Percentiles rank a stretch among this genome's conserved stretches.
Evolutionary conservation across 495 filamentous ascomycete species (phyloP).

Genomic region (Hyaloscypha hepaticicola): DNA sequence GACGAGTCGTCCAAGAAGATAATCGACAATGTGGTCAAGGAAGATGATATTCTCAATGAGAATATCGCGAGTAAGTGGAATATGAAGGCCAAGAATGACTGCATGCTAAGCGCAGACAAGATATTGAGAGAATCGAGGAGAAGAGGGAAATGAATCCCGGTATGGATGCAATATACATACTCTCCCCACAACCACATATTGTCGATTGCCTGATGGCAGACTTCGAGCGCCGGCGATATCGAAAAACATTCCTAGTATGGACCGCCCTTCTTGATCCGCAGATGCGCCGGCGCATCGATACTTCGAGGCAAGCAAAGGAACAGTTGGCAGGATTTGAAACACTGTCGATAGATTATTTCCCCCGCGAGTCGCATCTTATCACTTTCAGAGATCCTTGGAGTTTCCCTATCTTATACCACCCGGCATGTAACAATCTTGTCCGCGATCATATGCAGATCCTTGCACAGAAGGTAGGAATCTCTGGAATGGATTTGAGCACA

Average conservation of each 20-base stretch:
- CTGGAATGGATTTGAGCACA: background rate
- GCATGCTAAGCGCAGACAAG: constrained; percentile 47
- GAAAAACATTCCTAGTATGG: constrained; percentile 77
- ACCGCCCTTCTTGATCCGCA: constrained; percentile 55
- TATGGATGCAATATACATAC: constrained; percentile 92
- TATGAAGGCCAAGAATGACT: background rate
- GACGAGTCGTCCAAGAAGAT: constrained; percentile 78
- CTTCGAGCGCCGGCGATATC: constrained; percentile 77
- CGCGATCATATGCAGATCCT: constrained; percentile 75
- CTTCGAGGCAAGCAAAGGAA: constrained; percentile 54
- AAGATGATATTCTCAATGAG: constrained; percentile 93
- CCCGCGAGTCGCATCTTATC: constrained; percentile 85
- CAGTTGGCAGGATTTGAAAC: constrained; percentile 71
- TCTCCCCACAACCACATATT: constrained; percentile 80
- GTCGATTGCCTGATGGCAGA: constrained; percentile 93
- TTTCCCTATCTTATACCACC: constrained; percentile 90
- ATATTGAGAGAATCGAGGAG: constrained; percentile 89
- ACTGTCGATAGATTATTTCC: constrained; percentile 83
- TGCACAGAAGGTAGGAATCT: constrained; percentile 73
- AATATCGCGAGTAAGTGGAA: constrained; percentile 81
- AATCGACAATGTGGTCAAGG: constrained; percentile 82
- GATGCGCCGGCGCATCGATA: constrained; percentile 43
- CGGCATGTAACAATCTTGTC: constrained; percentile 81
- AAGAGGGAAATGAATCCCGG: constrained; percentile 72
- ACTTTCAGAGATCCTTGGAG: constrained; percentile 94